Conservation (phyloP, 2,329 filamentous ascomycete genomes). For the Pezicula carpinea region DNA sequence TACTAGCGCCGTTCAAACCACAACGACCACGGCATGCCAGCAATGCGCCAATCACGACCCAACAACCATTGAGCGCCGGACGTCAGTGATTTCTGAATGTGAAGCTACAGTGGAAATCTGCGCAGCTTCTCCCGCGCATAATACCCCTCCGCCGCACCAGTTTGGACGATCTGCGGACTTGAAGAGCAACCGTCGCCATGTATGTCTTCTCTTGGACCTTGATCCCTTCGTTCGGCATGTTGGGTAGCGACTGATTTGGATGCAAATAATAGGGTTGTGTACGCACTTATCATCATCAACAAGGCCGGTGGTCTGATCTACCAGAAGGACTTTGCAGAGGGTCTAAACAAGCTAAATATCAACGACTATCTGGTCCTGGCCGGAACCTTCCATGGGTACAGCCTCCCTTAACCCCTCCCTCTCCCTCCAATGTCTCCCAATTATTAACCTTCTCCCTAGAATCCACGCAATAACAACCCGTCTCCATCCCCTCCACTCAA, state of each 20-base stretch:
- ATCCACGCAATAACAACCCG: constrained; percentile 66
- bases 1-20: constrained; percentile 8
- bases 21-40: background rate
- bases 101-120: background rate
- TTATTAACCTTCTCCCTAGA: constrained; percentile 32
- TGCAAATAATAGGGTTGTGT: constrained; percentile 68
- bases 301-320: constrained; percentile 97
- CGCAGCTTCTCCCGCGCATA: background rate
- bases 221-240: background rate
- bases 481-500: constrained; percentile 52
- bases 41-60: constrained; percentile 8
- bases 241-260: background rate
- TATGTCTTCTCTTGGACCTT: background rate
- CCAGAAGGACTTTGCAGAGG: constrained; percentile 87
- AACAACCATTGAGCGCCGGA: background rate
- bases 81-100: background rate
- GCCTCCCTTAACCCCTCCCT: constrained; percentile 18
- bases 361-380: constrained; percentile 97
- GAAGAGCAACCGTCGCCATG: constrained; percentile 2
- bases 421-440: background rate
- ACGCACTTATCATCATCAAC: constrained; percentile 95
- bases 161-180: background rate
- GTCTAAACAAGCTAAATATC: constrained; percentile 79
- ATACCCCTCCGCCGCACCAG: too few species aligned
- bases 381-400: constrained; percentile 91